Conservation (phyloP, 805 yeast species). For the Yarrowia keelungensis region DNA sequence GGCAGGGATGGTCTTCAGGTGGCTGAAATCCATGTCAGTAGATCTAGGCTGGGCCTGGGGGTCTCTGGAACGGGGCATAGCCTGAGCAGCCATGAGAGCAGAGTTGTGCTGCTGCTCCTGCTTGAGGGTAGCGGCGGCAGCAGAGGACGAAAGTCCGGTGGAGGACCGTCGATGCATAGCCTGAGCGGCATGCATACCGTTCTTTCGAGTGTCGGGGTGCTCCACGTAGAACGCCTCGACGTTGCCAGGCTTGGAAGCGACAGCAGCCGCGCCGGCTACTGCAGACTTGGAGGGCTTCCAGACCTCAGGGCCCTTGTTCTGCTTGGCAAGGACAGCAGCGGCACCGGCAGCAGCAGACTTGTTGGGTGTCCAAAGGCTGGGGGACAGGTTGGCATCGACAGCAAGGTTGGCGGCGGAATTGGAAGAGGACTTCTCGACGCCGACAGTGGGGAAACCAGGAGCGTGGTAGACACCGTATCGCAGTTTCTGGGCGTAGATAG, state of each 20-base stretch:
- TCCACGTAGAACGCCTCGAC: constrained; percentile 39
- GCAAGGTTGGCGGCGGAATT: constrained; percentile 50
- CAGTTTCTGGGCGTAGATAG: constrained; percentile 48
- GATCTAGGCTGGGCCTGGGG: constrained; percentile 37
- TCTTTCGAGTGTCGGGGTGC: constrained; percentile 39
- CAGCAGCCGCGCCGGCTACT: constrained; percentile 35
- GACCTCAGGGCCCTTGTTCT: constrained; percentile 48
- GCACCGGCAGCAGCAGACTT: constrained; percentile 47
- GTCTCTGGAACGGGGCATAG: constrained; percentile 33
- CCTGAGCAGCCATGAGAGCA: constrained; percentile 37
- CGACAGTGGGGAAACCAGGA: constrained; percentile 52
- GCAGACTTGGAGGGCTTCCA: constrained; percentile 46
- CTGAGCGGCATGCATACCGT: constrained; percentile 37
- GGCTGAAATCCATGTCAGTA: constrained; percentile 24
- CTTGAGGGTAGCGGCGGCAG: constrained; percentile 46
- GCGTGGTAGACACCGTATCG: constrained; percentile 48
- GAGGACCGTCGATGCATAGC: constrained; percentile 39
- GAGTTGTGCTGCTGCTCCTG: constrained; percentile 36
- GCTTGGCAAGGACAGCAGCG: constrained; percentile 51
- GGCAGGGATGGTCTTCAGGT: constrained; percentile 27
- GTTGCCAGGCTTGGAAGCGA: constrained; percentile 35
- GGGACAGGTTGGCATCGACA: constrained; percentile 47
- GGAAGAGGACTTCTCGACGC: constrained; percentile 48
- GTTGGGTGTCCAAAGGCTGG: constrained; percentile 50
- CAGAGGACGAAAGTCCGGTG: constrained; percentile 45